phyloP scores from a whole-genome alignment of 176 grass and related monocot genomes.

The Panicum miliaceum region DNA sequence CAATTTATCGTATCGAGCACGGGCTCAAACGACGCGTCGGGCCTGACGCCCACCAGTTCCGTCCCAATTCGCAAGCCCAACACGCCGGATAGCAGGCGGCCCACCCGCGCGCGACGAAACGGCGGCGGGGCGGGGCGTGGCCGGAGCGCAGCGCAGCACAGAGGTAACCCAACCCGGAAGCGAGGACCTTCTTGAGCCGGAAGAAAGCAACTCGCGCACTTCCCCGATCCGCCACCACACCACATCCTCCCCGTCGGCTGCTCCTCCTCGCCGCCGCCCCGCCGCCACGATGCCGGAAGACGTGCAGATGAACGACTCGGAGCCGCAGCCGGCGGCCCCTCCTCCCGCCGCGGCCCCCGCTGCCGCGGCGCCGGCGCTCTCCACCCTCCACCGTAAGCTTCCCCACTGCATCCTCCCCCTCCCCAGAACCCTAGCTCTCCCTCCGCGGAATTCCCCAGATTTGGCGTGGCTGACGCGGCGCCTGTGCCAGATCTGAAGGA shows the following conservation, averaged over 20 bases:
- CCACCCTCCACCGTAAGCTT: constrained; percentile 47
- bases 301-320: constrained; percentile 48
- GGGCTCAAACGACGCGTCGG: too few species aligned
- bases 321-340: constrained; percentile 10
- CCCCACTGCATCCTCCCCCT: too few species aligned
- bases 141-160: too few species aligned
- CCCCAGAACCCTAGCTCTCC: constrained; percentile 18
- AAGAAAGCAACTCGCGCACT: background rate
- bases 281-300: constrained; percentile 36
- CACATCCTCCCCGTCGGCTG: background rate
- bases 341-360: background rate
- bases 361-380: background rate
- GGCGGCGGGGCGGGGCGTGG: too few species aligned
- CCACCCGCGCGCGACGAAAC: too few species aligned
- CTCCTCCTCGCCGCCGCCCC: background rate
- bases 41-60: too few species aligned
- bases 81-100: background rate
- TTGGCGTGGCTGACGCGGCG: background rate
- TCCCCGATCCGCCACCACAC: background rate
- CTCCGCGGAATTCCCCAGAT: background rate
- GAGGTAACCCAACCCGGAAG: background rate
- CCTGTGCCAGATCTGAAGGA: constrained; percentile 73
- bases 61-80: background rate
- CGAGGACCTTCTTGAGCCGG: constrained; percentile 22
- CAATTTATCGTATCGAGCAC: too few species aligned